Evolutionary conservation across 2,329 filamentous ascomycete species (phyloP).

Genomic region (Cordyceps farinosa): DNA sequence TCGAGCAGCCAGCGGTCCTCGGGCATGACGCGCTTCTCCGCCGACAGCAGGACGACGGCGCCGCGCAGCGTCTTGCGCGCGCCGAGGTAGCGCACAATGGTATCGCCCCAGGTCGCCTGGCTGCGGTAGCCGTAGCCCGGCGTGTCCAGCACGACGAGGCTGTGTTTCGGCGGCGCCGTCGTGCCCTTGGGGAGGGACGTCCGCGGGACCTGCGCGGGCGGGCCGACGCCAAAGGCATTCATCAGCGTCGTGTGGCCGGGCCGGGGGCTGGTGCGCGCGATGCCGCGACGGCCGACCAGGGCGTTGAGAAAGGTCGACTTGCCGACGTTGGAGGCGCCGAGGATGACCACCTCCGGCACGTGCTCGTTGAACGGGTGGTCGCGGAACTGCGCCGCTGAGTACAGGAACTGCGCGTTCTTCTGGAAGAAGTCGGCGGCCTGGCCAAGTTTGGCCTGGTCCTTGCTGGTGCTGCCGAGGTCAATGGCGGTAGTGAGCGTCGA

Average conservation of each 20-base stretch:
- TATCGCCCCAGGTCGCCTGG: conserved; percentile 47
- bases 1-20: conserved; percentile 46
- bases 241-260: conserved; percentile 53
- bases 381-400: conserved; percentile 47
- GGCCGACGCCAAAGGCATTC: conserved; percentile 55
- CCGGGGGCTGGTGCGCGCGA: conserved; percentile 47
- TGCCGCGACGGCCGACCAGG: conserved; percentile 52
- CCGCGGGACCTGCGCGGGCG: conserved; percentile 30
- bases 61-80: conserved; percentile 46
- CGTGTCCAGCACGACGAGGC: conserved; percentile 49
- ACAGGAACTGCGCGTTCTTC: conserved; percentile 40
- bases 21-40: conserved; percentile 48
- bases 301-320: conserved; percentile 88
- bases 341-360: conserved; percentile 65
- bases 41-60: conserved; percentile 51
- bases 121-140: conserved; percentile 49
- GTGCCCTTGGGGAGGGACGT: conserved; percentile 32
- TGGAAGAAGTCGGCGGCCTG: conserved; percentile 33
- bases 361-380: conserved; percentile 49
- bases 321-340: conserved; percentile 85
- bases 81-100: conserved; percentile 49
- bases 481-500: conserved; percentile 2
- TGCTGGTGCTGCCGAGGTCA: conserved; percentile 14
- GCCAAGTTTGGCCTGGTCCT: conserved; percentile 23
- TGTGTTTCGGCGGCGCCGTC: conserved; percentile 39